Evolutionary conservation across 2,329 filamentous ascomycete species (phyloP).

Genomic region (Verticillium alfalfae): DNA sequence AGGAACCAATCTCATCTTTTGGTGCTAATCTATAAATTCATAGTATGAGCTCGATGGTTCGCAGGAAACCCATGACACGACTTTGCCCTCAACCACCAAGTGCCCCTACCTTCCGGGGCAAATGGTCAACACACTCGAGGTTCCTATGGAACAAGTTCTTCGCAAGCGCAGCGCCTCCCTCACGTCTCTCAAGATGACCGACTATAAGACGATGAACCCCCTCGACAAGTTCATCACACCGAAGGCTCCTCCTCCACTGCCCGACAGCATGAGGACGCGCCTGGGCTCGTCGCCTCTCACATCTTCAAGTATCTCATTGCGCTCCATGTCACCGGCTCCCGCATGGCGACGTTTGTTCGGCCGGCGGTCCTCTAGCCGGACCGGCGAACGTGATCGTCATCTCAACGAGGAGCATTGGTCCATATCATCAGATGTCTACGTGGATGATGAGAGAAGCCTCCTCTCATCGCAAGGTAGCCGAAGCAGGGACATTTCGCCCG

Average conservation of each 20-base stretch:
- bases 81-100: conserved; percentile 66
- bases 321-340: conserved; percentile 43
- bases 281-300: conserved; percentile 23
- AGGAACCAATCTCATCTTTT: conserved; percentile 6
- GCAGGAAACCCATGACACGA: conserved; percentile 68
- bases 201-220: conserved; percentile 72
- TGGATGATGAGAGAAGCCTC: conserved; percentile 23
- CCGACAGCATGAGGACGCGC: conserved; percentile 31
- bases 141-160: conserved; percentile 64
- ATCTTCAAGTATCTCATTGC: conserved; percentile 25
- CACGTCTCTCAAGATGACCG: conserved; percentile 50
- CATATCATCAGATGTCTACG: conserved; percentile 12
- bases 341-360: conserved; percentile 48
- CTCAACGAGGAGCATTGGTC: conserved; percentile 19
- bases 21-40: conserved; percentile 17
- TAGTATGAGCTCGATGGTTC: conserved; percentile 82
- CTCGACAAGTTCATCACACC: conserved; percentile 70
- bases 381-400: conserved; percentile 25
- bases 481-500: conserved; percentile 49
- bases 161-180: conserved; percentile 61
- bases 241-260: conserved; percentile 37
- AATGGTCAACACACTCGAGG: conserved; percentile 74
- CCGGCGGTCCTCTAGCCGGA: conserved; percentile 29
- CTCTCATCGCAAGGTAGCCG: conserved; percentile 35
- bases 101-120: conserved; percentile 89